These are phyloP conservation scores for Primulina eburnea DNA, from an alignment of 257 asterid species.

Conservation along the genomic window DNA sequence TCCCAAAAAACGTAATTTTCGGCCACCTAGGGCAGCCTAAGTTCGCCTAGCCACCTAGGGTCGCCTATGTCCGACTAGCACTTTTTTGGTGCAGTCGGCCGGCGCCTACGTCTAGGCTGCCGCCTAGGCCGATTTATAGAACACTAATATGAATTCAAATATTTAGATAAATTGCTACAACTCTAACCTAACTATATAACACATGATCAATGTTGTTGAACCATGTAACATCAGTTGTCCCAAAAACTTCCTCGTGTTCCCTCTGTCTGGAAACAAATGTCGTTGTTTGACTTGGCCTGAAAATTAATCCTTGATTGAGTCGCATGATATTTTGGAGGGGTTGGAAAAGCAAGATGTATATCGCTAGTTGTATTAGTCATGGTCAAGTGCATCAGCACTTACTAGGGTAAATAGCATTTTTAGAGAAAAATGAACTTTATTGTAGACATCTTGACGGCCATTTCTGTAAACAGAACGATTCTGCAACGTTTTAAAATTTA, in stretches of 20 bases:
- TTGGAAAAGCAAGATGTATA: too few relatives aligned
- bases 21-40: too few relatives aligned
- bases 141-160: neutral
- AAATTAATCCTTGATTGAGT: neutral
- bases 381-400: too few relatives aligned
- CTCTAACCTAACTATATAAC: conserved; percentile 15
- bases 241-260: conserved; percentile 11
- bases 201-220: conserved; percentile 1
- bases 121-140: too few relatives aligned
- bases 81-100: too few relatives aligned
- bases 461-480: neutral
- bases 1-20: too few relatives aligned
- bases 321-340: too few relatives aligned
- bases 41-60: too few relatives aligned
- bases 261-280: conserved; percentile 1
- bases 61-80: too few relatives aligned
- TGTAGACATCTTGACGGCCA: neutral
- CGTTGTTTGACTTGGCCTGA: conserved; percentile 19
- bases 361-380: too few relatives aligned
- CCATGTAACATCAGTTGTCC: conserved; percentile 6
- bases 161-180: conserved; percentile 11
- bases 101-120: too few relatives aligned
- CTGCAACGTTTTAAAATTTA: neutral
- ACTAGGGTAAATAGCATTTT: too few relatives aligned
- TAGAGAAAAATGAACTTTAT: neutral